phyloP scores from a whole-genome alignment of 2,329 filamentous ascomycete genomes.

The Curvularia eragrostidis region DNA sequence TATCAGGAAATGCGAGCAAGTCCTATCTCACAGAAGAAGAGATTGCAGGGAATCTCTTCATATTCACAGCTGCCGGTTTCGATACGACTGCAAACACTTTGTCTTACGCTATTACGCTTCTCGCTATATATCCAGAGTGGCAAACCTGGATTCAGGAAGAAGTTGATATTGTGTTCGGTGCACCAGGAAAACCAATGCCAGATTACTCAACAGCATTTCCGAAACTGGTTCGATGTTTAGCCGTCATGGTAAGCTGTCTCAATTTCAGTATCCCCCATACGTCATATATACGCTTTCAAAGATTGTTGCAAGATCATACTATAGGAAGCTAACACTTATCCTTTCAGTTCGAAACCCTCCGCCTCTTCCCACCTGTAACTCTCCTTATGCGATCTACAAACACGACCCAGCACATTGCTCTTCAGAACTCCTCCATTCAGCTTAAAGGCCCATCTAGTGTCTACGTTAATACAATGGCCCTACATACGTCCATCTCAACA shows the following conservation, averaged over 20 bases:
- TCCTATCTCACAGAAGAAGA: slow-evolving; percentile 19
- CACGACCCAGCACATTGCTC: background rate
- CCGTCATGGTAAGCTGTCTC: slow-evolving; percentile 6
- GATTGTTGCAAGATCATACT: too few species aligned
- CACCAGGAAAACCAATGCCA: background rate
- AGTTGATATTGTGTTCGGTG: slow-evolving; percentile 45
- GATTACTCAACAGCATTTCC: slow-evolving; percentile 6
- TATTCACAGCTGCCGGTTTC: slow-evolving; percentile 30
- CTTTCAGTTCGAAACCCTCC: slow-evolving; percentile 38
- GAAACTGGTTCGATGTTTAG: slow-evolving; percentile 3
- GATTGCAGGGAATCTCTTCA: slow-evolving; percentile 30
- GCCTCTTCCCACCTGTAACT: slow-evolving; percentile 21
- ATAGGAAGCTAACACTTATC: slow-evolving; percentile 1
- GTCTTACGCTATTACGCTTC: slow-evolving; percentile 54
- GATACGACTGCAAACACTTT: slow-evolving; percentile 55
- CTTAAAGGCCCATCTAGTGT: background rate
- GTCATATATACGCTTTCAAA: too few species aligned
- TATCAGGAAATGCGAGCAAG: background rate
- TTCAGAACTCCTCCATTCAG: background rate
- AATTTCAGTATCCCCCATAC: background rate
- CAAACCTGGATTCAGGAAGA: slow-evolving; percentile 61
- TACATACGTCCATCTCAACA: slow-evolving; percentile 10
- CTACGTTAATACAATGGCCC: slow-evolving; percentile 14
- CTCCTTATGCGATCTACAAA: slow-evolving; percentile 8
- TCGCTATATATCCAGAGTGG: slow-evolving; percentile 56